Percentiles rank a stretch among this genome's conserved stretches.
Conservation (phyloP, 257 asterid genomes). For the Ophiorrhiza pumila region DNA sequence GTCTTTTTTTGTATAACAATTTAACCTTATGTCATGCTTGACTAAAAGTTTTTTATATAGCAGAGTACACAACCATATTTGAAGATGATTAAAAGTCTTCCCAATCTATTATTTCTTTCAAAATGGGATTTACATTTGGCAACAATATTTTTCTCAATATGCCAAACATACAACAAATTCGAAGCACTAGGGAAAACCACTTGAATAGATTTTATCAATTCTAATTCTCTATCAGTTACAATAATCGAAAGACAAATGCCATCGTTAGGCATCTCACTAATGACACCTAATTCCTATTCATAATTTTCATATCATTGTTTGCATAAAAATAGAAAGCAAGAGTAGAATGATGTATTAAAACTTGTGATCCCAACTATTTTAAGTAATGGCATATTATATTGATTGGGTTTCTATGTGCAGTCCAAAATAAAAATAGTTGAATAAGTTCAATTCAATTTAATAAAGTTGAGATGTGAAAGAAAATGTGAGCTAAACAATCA, state of each 20-base stretch:
- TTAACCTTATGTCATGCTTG: not conserved
- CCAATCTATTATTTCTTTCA: not conserved
- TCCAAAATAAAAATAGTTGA: not conserved
- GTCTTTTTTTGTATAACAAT: no score
- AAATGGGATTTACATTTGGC: not conserved
- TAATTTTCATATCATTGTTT: not conserved
- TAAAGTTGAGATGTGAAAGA: not conserved
- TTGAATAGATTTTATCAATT: not conserved
- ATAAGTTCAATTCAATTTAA: not conserved
- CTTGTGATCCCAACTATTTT: conserved; percentile 4
- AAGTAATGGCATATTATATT: conserved; percentile 1
- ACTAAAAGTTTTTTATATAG: not conserved
- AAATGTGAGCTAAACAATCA: not conserved
- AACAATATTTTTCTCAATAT: not conserved
- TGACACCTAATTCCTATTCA: not conserved
- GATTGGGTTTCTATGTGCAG: conserved; percentile 4
- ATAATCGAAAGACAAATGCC: not conserved
- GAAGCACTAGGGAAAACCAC: not conserved
- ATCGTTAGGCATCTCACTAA: not conserved
- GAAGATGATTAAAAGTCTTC: not conserved
- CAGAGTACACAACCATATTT: not conserved
- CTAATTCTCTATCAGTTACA: not conserved
- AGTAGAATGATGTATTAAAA: conserved; percentile 2
- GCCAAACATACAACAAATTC: not conserved
- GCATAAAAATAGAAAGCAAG: not conserved